A percentile compares a stretch with the other conserved stretches of the same genome.
These are phyloP conservation scores for Xerocomus brunneocitrinus DNA, from an alignment of 768 basidiomycete species.

Conservation along the genomic window DNA sequence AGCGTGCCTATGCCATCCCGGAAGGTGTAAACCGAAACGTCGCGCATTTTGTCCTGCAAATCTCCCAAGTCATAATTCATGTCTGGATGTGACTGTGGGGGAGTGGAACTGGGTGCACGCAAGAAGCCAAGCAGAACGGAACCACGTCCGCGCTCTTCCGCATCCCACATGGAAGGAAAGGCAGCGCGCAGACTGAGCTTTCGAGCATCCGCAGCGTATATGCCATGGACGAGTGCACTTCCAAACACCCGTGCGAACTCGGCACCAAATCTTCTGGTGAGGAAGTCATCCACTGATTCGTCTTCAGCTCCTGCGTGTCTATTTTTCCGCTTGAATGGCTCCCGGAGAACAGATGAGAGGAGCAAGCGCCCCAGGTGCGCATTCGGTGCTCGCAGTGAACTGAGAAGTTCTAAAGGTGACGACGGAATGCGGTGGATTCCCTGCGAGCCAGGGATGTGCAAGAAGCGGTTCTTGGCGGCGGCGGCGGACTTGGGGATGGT, in stretches of 20 bases:
- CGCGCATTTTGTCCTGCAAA: constrained; percentile 44
- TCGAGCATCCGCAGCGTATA: constrained; percentile 85
- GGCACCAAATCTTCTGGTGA: constrained; percentile 68
- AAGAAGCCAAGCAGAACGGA: constrained; percentile 64
- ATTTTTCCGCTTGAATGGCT: constrained; percentile 52
- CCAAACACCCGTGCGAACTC: constrained; percentile 70
- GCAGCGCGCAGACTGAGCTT: constrained; percentile 69
- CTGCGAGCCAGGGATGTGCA: constrained; percentile 49
- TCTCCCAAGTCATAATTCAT: constrained; percentile 48
- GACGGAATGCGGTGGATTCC: constrained; percentile 54
- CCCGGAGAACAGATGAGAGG: constrained; percentile 50
- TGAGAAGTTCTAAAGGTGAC: constrained; percentile 34
- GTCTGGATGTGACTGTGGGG: background rate
- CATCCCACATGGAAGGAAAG: constrained; percentile 69
- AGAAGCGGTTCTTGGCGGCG: constrained; percentile 72
- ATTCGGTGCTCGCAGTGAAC: constrained; percentile 27
- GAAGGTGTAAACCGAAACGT: constrained; percentile 79
- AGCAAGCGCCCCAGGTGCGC: constrained; percentile 42
- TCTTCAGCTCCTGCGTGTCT: constrained; percentile 45
- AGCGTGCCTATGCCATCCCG: constrained; percentile 69
- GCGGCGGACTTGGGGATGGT: constrained; percentile 63
- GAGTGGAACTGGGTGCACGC: constrained; percentile 17
- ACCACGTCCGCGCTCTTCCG: constrained; percentile 63
- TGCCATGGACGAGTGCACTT: constrained; percentile 84
- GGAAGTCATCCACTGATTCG: constrained; percentile 77